Base-by-base conservation (phyloP, 2,329 filamentous ascomycete species). In the Colletotrichum eleusines region DNA sequence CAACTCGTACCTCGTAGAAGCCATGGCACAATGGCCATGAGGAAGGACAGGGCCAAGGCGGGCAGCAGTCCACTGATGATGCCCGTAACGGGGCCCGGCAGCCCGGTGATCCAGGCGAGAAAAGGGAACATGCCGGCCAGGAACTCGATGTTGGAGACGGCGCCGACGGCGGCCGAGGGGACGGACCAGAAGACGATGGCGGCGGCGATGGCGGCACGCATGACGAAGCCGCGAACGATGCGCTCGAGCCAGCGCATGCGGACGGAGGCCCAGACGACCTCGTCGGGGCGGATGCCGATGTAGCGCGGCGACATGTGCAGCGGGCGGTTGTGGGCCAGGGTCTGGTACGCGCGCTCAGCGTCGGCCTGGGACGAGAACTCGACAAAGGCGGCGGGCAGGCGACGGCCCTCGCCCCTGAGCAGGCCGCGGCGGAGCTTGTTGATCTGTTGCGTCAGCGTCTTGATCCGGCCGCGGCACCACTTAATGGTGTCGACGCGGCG, bases 401-500 rank as follows among this genome's bases (percentile, higher is more conserved):
- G 86, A 63, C 88, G 85, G 31, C 86, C 90, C 7, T 74, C 72
- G 59, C 92, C 90, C 16, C 86, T 82, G 48, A 87, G 86, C 76
- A 94, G 90, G 48, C 88, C 74, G 81, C 88, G 81, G 73, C 91
- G 88, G 63, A 98, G 89, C 80, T 97, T 92, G 72, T 76, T 80
- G 38, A 84, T 84, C 20, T 81, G 78, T 0, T 77, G 71, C 57
- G 83, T 84, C 18, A 84, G 75, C 2, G 82, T 77, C 33, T 80
- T 79, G 2, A 84, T 75, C 5, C 81, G 77, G 1, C 86, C 84
- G 60, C 96, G 92, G 73, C 90, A 92, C 92, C 93, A 98, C 73
- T 95, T 90, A 80, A 99, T 98, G 0, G 94, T 97, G 81, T 99
- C 96, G 23, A 98, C 95, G 80, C 97, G 96, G 78, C 94, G 91